These are phyloP conservation scores for Stagonosporopsis rhizophila DNA, from an alignment of 2,329 filamentous ascomycete genomes.

Conservation along the genomic window DNA sequence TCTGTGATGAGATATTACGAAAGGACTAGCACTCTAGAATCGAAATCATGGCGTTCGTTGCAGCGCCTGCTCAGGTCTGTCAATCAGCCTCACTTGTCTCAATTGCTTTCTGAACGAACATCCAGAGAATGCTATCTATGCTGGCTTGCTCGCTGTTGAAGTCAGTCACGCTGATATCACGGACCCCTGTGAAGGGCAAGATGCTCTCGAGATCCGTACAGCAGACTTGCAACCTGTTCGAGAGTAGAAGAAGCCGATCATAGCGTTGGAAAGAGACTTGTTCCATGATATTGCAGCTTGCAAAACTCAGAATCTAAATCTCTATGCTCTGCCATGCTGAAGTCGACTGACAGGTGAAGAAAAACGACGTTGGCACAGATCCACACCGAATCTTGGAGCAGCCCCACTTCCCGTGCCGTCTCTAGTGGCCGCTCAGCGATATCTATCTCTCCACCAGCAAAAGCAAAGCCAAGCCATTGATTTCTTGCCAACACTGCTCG, in stretches of 20 bases:
- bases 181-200: background rate
- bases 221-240: background rate
- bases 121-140: background rate
- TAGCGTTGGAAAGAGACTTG: background rate
- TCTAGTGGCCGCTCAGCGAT: constrained; percentile 8
- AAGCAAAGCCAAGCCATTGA: background rate
- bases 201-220: background rate
- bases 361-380: background rate
- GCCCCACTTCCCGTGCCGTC: constrained; percentile 18
- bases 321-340: too few relatives aligned
- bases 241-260: background rate
- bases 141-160: background rate
- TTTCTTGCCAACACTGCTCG: background rate
- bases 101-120: background rate
- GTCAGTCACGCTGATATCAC: background rate
- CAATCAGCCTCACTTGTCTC: background rate
- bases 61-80: background rate
- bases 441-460: background rate
- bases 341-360: too few relatives aligned
- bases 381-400: background rate
- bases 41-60: background rate
- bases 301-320: too few relatives aligned
- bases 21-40: background rate
- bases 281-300: too few relatives aligned
- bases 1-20: background rate